phyloP scores from a whole-genome alignment of 2,329 filamentous ascomycete genomes.

The Xylaria sp. region DNA sequence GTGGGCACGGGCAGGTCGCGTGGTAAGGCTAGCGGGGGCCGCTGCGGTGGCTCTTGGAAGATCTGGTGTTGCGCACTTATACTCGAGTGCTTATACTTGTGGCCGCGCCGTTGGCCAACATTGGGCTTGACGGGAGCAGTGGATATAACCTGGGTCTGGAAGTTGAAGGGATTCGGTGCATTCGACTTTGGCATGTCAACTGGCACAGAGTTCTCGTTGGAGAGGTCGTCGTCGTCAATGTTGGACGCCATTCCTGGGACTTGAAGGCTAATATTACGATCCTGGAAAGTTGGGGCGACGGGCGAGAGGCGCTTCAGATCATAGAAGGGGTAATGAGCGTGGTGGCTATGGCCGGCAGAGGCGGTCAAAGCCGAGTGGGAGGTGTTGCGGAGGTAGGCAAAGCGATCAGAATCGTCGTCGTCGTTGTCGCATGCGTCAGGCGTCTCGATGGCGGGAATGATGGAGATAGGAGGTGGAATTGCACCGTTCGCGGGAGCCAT shows the following conservation, averaged over 20 bases:
- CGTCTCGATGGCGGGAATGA: slow-evolving; percentile 46
- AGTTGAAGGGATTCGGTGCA: slow-evolving; percentile 84
- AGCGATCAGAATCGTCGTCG: slow-evolving; percentile 17
- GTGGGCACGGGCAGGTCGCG: slow-evolving; percentile 94
- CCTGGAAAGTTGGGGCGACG: slow-evolving; percentile 45
- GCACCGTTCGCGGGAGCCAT: slow-evolving; percentile 35
- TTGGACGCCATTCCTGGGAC: slow-evolving; percentile 43
- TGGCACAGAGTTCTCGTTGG: slow-evolving; percentile 46
- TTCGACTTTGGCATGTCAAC: slow-evolving; percentile 52
- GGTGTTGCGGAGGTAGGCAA: slow-evolving; percentile 31
- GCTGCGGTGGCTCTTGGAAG: slow-evolving; percentile 88
- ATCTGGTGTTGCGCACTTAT: slow-evolving; percentile 91
- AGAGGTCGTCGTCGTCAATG: slow-evolving; percentile 36
- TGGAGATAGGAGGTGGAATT: slow-evolving; percentile 43
- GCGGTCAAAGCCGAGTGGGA: slow-evolving; percentile 32
- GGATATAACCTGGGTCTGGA: slow-evolving; percentile 82
- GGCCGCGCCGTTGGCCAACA: slow-evolving; percentile 89
- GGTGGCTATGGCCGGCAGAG: slow-evolving; percentile 30
- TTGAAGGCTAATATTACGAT: slow-evolving; percentile 33
- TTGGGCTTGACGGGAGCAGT: slow-evolving; percentile 83
- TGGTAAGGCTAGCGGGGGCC: slow-evolving; percentile 87
- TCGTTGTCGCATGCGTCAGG: slow-evolving; percentile 38
- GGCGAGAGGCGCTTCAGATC: slow-evolving; percentile 49
- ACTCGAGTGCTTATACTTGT: slow-evolving; percentile 97
- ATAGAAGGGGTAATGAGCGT: slow-evolving; percentile 43